Evolutionary conservation across 2,329 filamentous ascomycete genomes (phyloP).

Genomic region (Ophiosphaerella korrae): DNA sequence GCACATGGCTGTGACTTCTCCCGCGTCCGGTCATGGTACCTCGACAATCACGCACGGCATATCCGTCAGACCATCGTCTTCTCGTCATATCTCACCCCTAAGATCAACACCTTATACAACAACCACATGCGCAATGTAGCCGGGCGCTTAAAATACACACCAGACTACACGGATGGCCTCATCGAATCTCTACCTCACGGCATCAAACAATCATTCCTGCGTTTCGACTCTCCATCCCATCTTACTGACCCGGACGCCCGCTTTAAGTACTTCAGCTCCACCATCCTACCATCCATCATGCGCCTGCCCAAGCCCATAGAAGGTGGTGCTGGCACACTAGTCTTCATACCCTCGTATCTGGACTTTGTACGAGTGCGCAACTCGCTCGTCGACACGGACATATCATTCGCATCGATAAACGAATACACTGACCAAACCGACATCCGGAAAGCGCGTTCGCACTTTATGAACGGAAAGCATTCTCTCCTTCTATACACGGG

Average conservation of each 20-base stretch:
- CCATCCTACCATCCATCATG: constrained; percentile 75
- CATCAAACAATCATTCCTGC: constrained; percentile 85
- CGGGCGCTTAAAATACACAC: constrained; percentile 75
- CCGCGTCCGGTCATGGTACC: constrained; percentile 86
- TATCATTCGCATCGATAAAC: constrained; percentile 80
- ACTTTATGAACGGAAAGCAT: constrained; percentile 84
- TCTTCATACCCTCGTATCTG: constrained; percentile 92
- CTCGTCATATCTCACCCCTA: constrained; percentile 83
- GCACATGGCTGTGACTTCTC: constrained; percentile 93
- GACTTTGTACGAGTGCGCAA: constrained; percentile 95
- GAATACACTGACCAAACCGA: constrained; percentile 85
- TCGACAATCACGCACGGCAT: constrained; percentile 81
- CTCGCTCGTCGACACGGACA: constrained; percentile 77
- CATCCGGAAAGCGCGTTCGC: constrained; percentile 80
- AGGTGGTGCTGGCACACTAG: constrained; percentile 67
- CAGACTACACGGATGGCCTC: constrained; percentile 71
- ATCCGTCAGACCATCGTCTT: constrained; percentile 86
- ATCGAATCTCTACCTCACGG: constrained; percentile 70
- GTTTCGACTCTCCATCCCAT: constrained; percentile 75
- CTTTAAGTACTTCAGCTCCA: constrained; percentile 88
- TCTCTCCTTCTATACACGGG: constrained; percentile 88
- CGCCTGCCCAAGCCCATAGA: constrained; percentile 68
- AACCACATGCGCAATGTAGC: constrained; percentile 78
- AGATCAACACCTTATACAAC: constrained; percentile 80
- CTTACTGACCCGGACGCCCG: constrained; percentile 81